Percentiles rank a stretch among this genome's conserved stretches.
These are phyloP conservation scores for Blastobotrys ciferrii DNA, from an alignment of 1,139 yeast genomes.

Conservation along the genomic window DNA sequence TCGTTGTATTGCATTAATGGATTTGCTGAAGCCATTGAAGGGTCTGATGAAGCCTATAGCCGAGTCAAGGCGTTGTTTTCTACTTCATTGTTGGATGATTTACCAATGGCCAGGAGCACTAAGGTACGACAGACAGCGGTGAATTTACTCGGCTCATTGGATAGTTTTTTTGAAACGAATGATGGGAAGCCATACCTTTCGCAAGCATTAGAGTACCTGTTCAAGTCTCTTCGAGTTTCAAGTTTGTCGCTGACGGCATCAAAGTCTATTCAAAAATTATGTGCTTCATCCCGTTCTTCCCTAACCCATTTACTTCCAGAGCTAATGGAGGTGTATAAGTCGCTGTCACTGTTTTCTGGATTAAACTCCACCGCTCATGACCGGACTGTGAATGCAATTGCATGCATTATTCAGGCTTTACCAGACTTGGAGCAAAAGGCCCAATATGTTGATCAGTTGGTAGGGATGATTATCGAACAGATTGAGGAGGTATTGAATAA, in stretches of 20 bases:
- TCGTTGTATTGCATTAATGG: slow-evolving; percentile 62
- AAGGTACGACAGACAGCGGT: slow-evolving; percentile 39
- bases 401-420: slow-evolving; percentile 37
- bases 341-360: slow-evolving; percentile 25
- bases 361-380: slow-evolving; percentile 35
- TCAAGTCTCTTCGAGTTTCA: slow-evolving; percentile 33
- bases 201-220: slow-evolving; percentile 35
- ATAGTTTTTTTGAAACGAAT: slow-evolving; percentile 34
- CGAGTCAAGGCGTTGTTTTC: slow-evolving; percentile 19
- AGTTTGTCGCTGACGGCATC: slow-evolving; percentile 37
- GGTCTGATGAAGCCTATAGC: slow-evolving; percentile 26
- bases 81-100: slow-evolving; percentile 33
- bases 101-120: slow-evolving; percentile 29
- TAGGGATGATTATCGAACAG: slow-evolving; percentile 27
- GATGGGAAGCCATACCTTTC: slow-evolving; percentile 34
- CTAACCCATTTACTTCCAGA: slow-evolving; percentile 31
- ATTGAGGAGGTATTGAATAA: slow-evolving; percentile 13
- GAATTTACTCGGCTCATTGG: slow-evolving; percentile 37
- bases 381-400: slow-evolving; percentile 38
- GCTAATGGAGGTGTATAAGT: slow-evolving; percentile 34
- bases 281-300: slow-evolving; percentile 35
- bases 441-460: slow-evolving; percentile 26
- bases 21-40: slow-evolving; percentile 40
- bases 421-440: slow-evolving; percentile 26
- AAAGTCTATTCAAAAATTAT: slow-evolving; percentile 38